phyloP scores from a whole-genome alignment of 306 rosid genomes.

The Albizia julibrissin region DNA sequence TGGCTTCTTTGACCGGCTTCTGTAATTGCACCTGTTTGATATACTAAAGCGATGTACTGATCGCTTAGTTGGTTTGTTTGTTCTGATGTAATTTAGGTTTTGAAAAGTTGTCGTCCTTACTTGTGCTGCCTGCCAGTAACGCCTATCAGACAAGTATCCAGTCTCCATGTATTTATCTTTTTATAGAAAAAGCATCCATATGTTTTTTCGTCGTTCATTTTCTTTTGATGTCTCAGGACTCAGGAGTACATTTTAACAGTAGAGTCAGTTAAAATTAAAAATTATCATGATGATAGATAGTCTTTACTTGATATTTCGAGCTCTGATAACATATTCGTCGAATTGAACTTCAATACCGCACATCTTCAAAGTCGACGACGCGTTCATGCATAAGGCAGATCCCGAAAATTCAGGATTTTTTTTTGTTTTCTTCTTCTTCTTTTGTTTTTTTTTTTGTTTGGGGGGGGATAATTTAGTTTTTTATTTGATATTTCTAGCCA shows the following conservation, averaged over 20 bases:
- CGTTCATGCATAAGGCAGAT: background rate
- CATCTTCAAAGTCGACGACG: background rate
- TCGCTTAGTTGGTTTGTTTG: background rate
- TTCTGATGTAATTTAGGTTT: conserved; percentile 2
- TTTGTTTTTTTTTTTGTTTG: background rate
- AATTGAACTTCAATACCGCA: background rate
- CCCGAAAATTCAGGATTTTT: background rate
- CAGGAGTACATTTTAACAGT: conserved; percentile 28
- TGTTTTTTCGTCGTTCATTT: conserved; percentile 27
- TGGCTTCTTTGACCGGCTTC: background rate
- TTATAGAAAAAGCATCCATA: conserved; percentile 19
- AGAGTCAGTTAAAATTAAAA: conserved; percentile 19
- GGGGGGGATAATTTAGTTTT: background rate
- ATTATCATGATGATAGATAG: conserved; percentile 17
- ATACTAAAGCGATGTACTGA: background rate
- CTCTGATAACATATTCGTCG: background rate
- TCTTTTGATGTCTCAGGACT: conserved; percentile 25
- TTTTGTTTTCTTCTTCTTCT: no score
- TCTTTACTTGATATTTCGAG: conserved; percentile 14
- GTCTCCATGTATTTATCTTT: background rate
- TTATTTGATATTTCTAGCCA: conserved; percentile 24
- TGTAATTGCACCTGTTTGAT: conserved; percentile 6
- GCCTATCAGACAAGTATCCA: background rate
- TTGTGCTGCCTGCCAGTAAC: conserved; percentile 8
- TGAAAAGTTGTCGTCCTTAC: background rate